These are phyloP conservation scores for Cryptococcus sp. DNA, from an alignment of 1,284 basidiomycete species.

Conservation along the genomic window DNA sequence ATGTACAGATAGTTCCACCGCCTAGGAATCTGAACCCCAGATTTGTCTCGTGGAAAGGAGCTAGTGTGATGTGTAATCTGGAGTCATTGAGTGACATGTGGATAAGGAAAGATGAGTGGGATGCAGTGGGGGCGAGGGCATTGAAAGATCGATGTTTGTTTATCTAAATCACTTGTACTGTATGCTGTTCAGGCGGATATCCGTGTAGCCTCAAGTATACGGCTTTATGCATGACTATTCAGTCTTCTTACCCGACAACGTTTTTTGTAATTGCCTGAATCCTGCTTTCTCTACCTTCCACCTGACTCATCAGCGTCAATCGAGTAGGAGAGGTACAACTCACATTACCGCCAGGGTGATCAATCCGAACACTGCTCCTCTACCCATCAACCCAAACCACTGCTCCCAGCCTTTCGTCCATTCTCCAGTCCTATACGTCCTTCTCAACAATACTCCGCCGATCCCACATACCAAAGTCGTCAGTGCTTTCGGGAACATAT, in stretches of 20 bases:
- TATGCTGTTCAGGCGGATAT: no score
- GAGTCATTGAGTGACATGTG: slow-evolving; percentile 84
- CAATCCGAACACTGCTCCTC: slow-evolving; percentile 26
- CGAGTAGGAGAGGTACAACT: slow-evolving; percentile 5
- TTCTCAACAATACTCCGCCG: slow-evolving; percentile 9
- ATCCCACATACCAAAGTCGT: slow-evolving; percentile 2
- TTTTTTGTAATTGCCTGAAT: background rate
- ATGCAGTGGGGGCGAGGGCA: slow-evolving; percentile 50
- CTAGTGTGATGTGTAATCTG: slow-evolving; percentile 87
- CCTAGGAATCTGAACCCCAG: slow-evolving; percentile 89
- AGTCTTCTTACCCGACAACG: background rate
- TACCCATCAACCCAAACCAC: slow-evolving; percentile 20
- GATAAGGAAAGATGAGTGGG: slow-evolving; percentile 84
- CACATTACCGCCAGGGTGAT: slow-evolving; percentile 27
- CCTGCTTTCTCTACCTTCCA: background rate
- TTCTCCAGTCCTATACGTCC: slow-evolving; percentile 6
- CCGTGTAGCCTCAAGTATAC: no score
- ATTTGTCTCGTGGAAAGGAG: slow-evolving; percentile 91
- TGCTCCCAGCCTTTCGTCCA: slow-evolving; percentile 17
- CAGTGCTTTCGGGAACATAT: slow-evolving; percentile 8
- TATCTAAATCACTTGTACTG: slow-evolving; percentile 17
- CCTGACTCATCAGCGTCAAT: background rate
- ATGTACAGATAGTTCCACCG: slow-evolving; percentile 81
- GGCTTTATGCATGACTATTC: background rate
- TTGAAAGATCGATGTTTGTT: slow-evolving; percentile 49